Base-by-base conservation (phyloP, 805 yeast species). In the Maudiozyma barnettii region DNA sequence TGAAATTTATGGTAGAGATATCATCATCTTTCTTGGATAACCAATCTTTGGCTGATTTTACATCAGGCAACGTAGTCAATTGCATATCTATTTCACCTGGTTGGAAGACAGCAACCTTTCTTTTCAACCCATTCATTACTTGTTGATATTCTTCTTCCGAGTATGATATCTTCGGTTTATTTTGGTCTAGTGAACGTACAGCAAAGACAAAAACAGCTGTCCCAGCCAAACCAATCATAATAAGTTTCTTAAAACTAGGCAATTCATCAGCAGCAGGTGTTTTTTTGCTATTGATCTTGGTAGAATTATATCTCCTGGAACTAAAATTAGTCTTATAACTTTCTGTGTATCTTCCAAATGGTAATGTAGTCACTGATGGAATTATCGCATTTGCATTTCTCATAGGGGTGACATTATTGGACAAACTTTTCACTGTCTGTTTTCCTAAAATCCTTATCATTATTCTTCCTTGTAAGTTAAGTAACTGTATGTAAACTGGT, bases 81-180 rank as follows among this genome's bases (percentile, higher is more conserved):
- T 71, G 65, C 31, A 72, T 67, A 49, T 73, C 67, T 41, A 74
- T 64, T 16, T 69, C 65, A 31, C 70, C 75, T 4, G 60, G 64
- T 2, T 64, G 54, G 45, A 77, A 70, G 45, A 77, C 50, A 44
- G 73, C 67, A 33, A 66, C 60, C 40, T 78, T 66, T 58, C 84
- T 70, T 54, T 67, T 78, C 57, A 79, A 64, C 6, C 82, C 79
- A 12, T 73, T 68, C 54, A 68, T 66, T 12, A 63, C 67, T 43
- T 62, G 71, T 57, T 64, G 79, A 72, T 66, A 73, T 42, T 69
- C 74, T 4, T 56, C 53, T 45, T 64, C 70, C 2, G 68, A 55
- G 53, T 61, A 62, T 13, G 60, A 37, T 51, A 57, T 58, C 55
- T 60, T 51, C 51, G 68, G 70, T 45, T 65, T 60, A 41, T 66